Evolutionary conservation across 352 stramenopile genomes (phyloP), one percentile per base, ranked within the genome.

Genomic region (Globisporangium spinosum): DNA sequence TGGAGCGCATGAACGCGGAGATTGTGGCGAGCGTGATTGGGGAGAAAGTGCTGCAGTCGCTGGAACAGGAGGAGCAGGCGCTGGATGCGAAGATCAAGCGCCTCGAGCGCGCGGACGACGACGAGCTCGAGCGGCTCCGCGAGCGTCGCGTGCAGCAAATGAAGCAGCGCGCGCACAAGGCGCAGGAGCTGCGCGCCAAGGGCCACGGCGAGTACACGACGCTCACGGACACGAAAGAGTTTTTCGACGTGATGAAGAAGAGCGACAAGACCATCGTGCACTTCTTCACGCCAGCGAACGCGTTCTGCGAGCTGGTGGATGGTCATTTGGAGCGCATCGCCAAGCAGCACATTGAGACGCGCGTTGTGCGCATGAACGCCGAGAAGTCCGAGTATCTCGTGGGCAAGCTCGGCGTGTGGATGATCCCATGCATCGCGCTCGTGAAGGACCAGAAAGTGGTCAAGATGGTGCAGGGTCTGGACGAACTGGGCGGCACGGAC

Each of bases 331-430:
- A 77, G 54, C 88, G 94, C 22, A 77, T 99, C 20, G 94, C 97
- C 55, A 75, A 79, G 34, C 85, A 89, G 55, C 96, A 99, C 80
- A 62, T 98, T 7, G 97, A 99, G 78, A 98, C 97, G 32, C 87
- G 87, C 64, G 99, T 99, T 76, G 77, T 95, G 49, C 97, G 96
- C 70, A 97, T 99, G 65, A 97, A 99, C 75, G 97, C 97, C 10
- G 97, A 99, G 74, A 98, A 98, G 67, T 90, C 88, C 64, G 94
- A 97, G 71, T 99, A 97, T 74, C 79, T 99, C n/a, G 95, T 98
- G 49, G 86, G 99, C 59, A 97, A 97, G 64, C 74, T 99, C 23
- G 94, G 95, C 0, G 84, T 99, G 66, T 95, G 96, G 75, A 96
- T 98, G 77, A 98, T 99, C 71, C 97, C 97, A 35, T 98, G 95